Evolutionary conservation across 176 grass and related monocot species (phyloP), one percentile per base, ranked within the genome.

Genomic region (Aegilops speltoides): DNA sequence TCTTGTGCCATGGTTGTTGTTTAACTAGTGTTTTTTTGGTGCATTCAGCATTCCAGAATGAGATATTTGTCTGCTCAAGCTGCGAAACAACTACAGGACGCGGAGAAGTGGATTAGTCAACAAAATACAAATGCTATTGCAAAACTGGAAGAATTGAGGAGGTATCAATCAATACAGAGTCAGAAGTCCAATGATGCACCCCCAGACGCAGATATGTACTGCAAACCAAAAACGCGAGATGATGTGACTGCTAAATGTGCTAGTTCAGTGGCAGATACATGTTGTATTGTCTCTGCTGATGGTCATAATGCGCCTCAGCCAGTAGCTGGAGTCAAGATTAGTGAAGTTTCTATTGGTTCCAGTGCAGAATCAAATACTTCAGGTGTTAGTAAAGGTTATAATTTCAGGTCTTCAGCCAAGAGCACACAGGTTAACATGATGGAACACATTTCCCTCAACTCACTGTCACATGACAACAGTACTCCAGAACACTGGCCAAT

Each of bases 41-140:
- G 36, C 67, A 85, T 88, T 56, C 85, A 97, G 90, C 82, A 69
- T 82, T 46, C 86, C 64, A 78, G 89, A 82, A 46, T 90, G 32
- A 92, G 84, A 81, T 81, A 94, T 84, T 89, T 92, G 77, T 86
- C 94, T 76, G 86, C 80, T 62, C 88, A 97, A 36, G 82, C 86
- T 86, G 83, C 66, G 48, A 92, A 92, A 81, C 64, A 92, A 63
- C 80, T 89, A 28, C 82, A 92, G 70, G 83, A 94, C 61, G 91
- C 90, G 25, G 79, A 92, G 74, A 81, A 88, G 56, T 82, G 85
- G 36, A 89, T 63, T 64, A 87, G 65, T 59, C 82, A 94, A 68
- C 92, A 89, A 86, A 90, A 70, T 31, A 87, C 71, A 77, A 91
- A 94, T 87, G 73, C 81, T 85, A 87, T 89, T 80, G 81, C 84